Evolutionary conservation across 2,329 filamentous ascomycete species (phyloP), one percentile per base, ranked within the genome.

Genomic region (Thelonectria blattea): DNA sequence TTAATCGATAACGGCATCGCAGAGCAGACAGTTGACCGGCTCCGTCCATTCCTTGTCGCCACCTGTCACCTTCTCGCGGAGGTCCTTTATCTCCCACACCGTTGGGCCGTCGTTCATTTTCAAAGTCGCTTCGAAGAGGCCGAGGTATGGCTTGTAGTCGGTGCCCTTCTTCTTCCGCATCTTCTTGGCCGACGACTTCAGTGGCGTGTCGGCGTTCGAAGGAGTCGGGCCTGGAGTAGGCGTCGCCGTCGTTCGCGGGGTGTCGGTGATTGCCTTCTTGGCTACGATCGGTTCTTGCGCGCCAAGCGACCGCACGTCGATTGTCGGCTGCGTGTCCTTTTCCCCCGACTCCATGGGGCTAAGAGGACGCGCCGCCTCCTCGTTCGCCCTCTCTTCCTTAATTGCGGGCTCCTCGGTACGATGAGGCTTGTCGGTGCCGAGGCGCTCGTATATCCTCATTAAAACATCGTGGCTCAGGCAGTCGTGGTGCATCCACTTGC

Each of bases 401-500:
- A 79, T 76, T 32, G 75, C 69, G 55, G 75, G 53, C n/a, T 73
- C 73, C 18, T 74, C 68, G 12, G 73, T 67, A 42, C 76, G 71
- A 66, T 86, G 82, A 3, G 84, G 83, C 63, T 79, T 83, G 58
- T 82, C 78, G 52, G 73, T 76, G 39, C 84, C 83, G 8, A 87
- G 75, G 54, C 78, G 78, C 30, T 80, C 75, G 68, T 78, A 86
- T 0, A 83, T 80, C 30, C 77, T 77, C 68, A 78, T 74, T 12
- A 88, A 77, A 4, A 82, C 79, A 14, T 85, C 81, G 65, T 86
- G 81, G 32, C 81, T 76, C n/a, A 90, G 76, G 66, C 87, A 90
- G 47, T 87, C 82, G 57, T 85, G 81, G 66, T 90, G 87, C 60
- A 89, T 81, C 87, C 87, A 89, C 55, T 80, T 81, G 53, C 80